A percentile compares a stretch with the other conserved stretches of the same genome.
Conservation (phyloP, 768 basidiomycete species). For the Tephrocybe sp. region DNA sequence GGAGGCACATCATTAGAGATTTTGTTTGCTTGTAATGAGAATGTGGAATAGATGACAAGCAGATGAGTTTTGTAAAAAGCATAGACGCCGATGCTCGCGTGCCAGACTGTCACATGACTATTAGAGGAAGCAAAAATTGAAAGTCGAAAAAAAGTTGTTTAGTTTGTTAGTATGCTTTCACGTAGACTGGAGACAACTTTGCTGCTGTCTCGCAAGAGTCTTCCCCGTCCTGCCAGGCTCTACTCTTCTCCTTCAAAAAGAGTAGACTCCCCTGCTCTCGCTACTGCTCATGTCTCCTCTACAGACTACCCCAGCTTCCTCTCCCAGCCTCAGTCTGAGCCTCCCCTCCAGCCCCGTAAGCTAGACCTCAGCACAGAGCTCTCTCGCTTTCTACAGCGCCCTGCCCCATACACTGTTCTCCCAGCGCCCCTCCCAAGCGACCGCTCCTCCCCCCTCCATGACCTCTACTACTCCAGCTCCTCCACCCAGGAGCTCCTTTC, state of each 20-base stretch:
- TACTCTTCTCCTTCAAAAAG: constrained; percentile 68
- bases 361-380: constrained; percentile 34
- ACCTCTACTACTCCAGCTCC: constrained; percentile 64
- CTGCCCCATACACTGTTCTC: constrained; percentile 53
- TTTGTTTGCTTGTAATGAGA: constrained; percentile 9
- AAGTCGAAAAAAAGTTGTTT: too few relatives aligned
- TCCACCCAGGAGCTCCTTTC: constrained; percentile 67
- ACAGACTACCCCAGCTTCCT: constrained; percentile 40
- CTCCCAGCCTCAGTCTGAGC: constrained; percentile 10
- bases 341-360: constrained; percentile 6
- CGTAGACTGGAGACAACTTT: constrained; percentile 45
- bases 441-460: constrained; percentile 36
- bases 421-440: constrained; percentile 66
- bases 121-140: too few relatives aligned
- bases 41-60: constrained; percentile 14
- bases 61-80: neutral
- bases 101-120: too few relatives aligned
- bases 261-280: constrained; percentile 52
- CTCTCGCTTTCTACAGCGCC: constrained; percentile 50
- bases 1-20: constrained; percentile 31
- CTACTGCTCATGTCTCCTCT: constrained; percentile 37
- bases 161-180: too few relatives aligned
- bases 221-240: constrained; percentile 68
- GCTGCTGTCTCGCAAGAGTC: constrained; percentile 64
- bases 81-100: too few relatives aligned